Conservation (phyloP, 768 basidiomycete genomes). For the Hygrophorus russula region DNA sequence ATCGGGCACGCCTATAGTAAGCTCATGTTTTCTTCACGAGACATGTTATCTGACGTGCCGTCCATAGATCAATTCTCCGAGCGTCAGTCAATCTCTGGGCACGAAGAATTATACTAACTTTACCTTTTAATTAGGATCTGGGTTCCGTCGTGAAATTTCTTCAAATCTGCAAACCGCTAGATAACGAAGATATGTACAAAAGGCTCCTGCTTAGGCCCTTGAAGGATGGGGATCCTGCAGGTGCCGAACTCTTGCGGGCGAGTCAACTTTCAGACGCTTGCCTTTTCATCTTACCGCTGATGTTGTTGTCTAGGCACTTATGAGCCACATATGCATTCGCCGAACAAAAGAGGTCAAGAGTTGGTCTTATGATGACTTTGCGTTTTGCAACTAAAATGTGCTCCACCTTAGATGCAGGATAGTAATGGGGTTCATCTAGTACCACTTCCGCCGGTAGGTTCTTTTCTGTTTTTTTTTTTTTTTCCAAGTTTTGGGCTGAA, state of each 20-base stretch:
- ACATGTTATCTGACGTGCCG: slow-evolving; percentile 1
- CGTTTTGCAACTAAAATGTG: neutral
- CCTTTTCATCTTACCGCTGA: neutral
- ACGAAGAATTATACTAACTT: neutral
- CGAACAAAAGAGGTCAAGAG: slow-evolving; percentile 67
- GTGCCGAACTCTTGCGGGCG: slow-evolving; percentile 63
- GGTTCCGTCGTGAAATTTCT: slow-evolving; percentile 82
- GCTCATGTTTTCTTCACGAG: slow-evolving; percentile 15
- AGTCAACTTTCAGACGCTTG: slow-evolving; percentile 10
- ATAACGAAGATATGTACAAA: slow-evolving; percentile 76
- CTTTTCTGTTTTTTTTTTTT: neutral
- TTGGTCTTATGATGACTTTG: neutral
- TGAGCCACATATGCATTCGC: slow-evolving; percentile 70
- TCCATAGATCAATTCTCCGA: slow-evolving; percentile 66
- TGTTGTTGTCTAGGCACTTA: slow-evolving; percentile 41
- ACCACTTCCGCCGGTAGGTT: slow-evolving; percentile 55
- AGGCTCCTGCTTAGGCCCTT: slow-evolving; percentile 69
- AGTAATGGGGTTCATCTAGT: slow-evolving; percentile 61
- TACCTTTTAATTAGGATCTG: slow-evolving; percentile 47
- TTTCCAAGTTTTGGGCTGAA: neutral
- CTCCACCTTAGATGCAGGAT: slow-evolving; percentile 64
- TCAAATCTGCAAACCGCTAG: slow-evolving; percentile 74
- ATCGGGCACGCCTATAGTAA: slow-evolving; percentile 83
- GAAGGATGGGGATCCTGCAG: slow-evolving; percentile 53
- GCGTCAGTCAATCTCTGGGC: slow-evolving; percentile 22